Base-by-base conservation (phyloP, 805 yeast genomes). In the Ogataea kodamae region DNA sequence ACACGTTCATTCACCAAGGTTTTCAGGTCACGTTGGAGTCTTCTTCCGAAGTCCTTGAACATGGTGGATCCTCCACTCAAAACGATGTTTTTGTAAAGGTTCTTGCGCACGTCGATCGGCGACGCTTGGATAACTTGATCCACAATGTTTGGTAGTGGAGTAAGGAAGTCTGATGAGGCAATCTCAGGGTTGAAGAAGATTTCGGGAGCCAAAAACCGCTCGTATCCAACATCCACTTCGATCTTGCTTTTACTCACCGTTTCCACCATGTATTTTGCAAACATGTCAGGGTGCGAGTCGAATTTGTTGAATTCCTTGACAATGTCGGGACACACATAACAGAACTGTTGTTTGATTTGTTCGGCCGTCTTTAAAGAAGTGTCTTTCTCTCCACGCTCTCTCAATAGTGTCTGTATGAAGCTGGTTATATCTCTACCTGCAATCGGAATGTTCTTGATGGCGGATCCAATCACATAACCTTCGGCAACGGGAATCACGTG, bases 401-500 rank as follows among this genome's bases (percentile, higher is more conserved):
- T 83, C 50, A 92, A 71, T 57, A 92, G 68, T 28, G 86, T 78
- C 68, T 92, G 99, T 47, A 92, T 88, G 59, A 92, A 92, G 45
- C 78, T 73, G 3, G 98, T 92, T 50, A 92, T 90, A 59, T 92
- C 98, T 64, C 98, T 80, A 52, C 99, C 99, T 0, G 99, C 99
- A 62, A 92, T 82, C 39, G 99, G 99, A 39, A 92, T 87, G 61
- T 92, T 90, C 57, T 92, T 92, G 59, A 92, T 92, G 19, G 97
- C 95, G 9, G 95, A 81, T 5, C 97, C 98, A 59, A 92, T 92
- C 20, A 92, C 98, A 57, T 92, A 92, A 40, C 99, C 99, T 65
- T 92, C 98, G 17, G 98, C 97, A 21, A 92, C 99, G 10, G 99
- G 97, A 44, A 92, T 92, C 28, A 92, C 97, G 61, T 92, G 99